Evolutionary conservation across 2,329 filamentous ascomycete genomes (phyloP).

Genomic region (Aspergillus fumigatiaffinis): DNA sequence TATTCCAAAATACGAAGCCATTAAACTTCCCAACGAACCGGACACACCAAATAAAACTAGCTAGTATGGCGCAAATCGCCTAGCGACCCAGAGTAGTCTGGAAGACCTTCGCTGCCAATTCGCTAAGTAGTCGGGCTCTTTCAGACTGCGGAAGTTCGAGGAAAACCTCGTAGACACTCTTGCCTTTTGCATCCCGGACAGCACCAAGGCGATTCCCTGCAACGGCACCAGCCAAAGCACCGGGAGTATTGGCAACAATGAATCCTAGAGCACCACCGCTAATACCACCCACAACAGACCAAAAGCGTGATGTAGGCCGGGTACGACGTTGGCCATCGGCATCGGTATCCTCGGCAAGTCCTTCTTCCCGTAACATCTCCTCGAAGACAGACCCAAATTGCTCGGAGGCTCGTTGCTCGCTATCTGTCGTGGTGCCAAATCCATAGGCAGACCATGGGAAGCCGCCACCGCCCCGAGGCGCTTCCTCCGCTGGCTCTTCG

Average conservation of each 20-base stretch:
- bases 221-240: slow-evolving; percentile 82
- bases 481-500: slow-evolving; percentile 47
- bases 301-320: slow-evolving; percentile 68
- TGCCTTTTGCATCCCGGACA: slow-evolving; percentile 82
- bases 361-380: slow-evolving; percentile 83
- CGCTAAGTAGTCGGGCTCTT: slow-evolving; percentile 73
- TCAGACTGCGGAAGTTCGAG: slow-evolving; percentile 79
- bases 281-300: slow-evolving; percentile 77
- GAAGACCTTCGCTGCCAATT: slow-evolving; percentile 82
- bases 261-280: slow-evolving; percentile 90
- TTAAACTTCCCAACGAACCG: no score
- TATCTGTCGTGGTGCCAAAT: slow-evolving; percentile 43
- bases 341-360: slow-evolving; percentile 69
- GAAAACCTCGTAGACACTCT: slow-evolving; percentile 92
- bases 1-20: not conserved
- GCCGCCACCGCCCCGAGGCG: slow-evolving; percentile 43
- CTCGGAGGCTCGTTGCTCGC: slow-evolving; percentile 50
- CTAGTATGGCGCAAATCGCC: not conserved
- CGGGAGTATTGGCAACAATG: slow-evolving; percentile 89
- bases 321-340: slow-evolving; percentile 41
- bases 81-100: slow-evolving; percentile 35
- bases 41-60: not conserved
- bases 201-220: slow-evolving; percentile 90
- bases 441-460: slow-evolving; percentile 78
- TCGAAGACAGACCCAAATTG: slow-evolving; percentile 89